A percentile compares a stretch with the other conserved stretches of the same genome.
phyloP scores from a whole-genome alignment of 2,329 filamentous ascomycete genomes.

The Trichoderma hamatum region DNA sequence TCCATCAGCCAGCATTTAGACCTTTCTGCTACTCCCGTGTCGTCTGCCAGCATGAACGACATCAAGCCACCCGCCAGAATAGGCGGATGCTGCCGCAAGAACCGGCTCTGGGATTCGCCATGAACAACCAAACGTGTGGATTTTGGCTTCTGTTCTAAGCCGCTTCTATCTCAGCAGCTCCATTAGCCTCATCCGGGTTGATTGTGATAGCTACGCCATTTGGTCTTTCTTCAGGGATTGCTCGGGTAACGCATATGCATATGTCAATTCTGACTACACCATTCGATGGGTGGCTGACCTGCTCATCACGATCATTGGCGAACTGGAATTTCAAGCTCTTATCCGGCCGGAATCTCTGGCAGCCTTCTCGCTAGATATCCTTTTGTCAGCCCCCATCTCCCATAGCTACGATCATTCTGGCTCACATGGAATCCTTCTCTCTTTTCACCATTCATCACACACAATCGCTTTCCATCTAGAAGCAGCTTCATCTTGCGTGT shows the following conservation, averaged over 20 bases:
- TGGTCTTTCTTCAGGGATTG: neutral
- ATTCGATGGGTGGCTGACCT: slow-evolving; percentile 23
- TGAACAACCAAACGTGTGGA: neutral
- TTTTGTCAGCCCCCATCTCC: neutral
- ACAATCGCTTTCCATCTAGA: neutral
- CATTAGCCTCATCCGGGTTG: slow-evolving; percentile 7
- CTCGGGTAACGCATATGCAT: neutral
- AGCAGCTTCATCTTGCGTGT: neutral
- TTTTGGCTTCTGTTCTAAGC: slow-evolving; percentile 6
- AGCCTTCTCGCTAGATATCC: neutral
- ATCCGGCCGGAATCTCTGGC: neutral
- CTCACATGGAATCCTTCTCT: neutral
- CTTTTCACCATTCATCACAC: neutral
- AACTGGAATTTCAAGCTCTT: slow-evolving; percentile 11
- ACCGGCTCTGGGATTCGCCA: slow-evolving; percentile 6
- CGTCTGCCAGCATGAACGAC: slow-evolving; percentile 8
- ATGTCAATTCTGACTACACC: slow-evolving; percentile 10
- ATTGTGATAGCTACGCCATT: neutral
- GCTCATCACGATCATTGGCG: neutral
- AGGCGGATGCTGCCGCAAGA: slow-evolving; percentile 18
- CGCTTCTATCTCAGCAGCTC: slow-evolving; percentile 1
- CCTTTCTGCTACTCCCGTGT: neutral
- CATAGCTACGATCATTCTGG: neutral
- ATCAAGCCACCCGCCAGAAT: slow-evolving; percentile 20
- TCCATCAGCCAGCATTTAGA: slow-evolving; percentile 5